A percentile compares a stretch with the other conserved stretches of the same genome.
These are phyloP conservation scores for Batkoa obscura DNA, from an alignment of 371 early-diverging fungal species.

Conservation along the genomic window DNA sequence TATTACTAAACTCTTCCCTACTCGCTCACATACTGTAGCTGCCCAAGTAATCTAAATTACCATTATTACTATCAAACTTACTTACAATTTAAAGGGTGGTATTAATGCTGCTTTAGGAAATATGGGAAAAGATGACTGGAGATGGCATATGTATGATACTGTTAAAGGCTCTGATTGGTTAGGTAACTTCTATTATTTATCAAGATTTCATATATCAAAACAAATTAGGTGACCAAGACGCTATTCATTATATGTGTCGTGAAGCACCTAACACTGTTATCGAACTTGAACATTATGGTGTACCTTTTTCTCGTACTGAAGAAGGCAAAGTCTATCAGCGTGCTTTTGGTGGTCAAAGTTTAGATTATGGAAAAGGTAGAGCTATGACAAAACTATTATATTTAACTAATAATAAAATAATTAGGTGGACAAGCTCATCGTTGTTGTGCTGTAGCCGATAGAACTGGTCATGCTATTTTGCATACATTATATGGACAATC, in stretches of 20 bases:
- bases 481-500: conserved; percentile 96
- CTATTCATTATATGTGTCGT: conserved; percentile 96
- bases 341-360: conserved; percentile 92
- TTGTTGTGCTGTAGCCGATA: conserved; percentile 94
- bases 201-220: background rate
- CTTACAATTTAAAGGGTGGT: conserved; percentile 48
- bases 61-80: background rate
- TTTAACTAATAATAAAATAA: background rate
- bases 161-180: conserved; percentile 98
- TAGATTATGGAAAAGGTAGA: conserved; percentile 79
- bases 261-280: conserved; percentile 91
- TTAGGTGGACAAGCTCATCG: conserved; percentile 92
- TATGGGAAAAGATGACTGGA: conserved; percentile 98
- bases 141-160: conserved; percentile 99
- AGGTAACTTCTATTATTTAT: conserved; percentile 15
- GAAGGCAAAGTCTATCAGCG: conserved; percentile 97
- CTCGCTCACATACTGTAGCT: conserved; percentile 95
- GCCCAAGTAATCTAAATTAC: conserved; percentile 48
- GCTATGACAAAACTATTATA: background rate
- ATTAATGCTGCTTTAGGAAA: conserved; percentile 97
- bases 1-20: conserved; percentile 95
- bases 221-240: conserved; percentile 76
- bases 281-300: conserved; percentile 94
- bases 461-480: conserved; percentile 94
- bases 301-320: conserved; percentile 91